phyloP scores from a whole-genome alignment of 176 grass and related monocot species.

The Guadua angustifolia region DNA sequence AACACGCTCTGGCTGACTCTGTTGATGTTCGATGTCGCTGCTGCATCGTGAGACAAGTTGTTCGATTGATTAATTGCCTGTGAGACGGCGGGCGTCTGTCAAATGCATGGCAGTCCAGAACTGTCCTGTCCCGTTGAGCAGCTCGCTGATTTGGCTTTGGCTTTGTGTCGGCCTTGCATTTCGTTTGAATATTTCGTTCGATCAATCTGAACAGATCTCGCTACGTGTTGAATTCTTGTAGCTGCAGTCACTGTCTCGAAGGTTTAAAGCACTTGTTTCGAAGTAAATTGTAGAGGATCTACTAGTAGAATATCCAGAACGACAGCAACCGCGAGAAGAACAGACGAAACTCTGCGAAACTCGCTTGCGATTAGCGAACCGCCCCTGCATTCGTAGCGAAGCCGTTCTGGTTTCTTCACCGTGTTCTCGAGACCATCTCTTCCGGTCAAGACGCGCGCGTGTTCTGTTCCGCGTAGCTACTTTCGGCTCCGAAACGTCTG shows the following conservation, averaged over 20 bases:
- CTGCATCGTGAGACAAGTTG: not conserved
- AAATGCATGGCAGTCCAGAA: not conserved
- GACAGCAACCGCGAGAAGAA: not conserved
- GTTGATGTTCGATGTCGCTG: not conserved
- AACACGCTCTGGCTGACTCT: not conserved
- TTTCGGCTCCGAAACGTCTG: not conserved
- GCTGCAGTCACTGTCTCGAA: not conserved
- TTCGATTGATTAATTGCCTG: not conserved
- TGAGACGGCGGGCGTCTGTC: not conserved
- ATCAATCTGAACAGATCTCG: not conserved
- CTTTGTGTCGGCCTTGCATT: not conserved
- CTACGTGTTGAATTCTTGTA: conserved; percentile 5
- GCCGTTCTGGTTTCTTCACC: not conserved
- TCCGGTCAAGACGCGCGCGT: not conserved
- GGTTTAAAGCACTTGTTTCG: not conserved
- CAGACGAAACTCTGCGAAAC: not conserved
- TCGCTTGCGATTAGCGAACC: not conserved
- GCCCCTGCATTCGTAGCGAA: not conserved
- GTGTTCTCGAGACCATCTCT: not conserved
- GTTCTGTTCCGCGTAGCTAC: not conserved
- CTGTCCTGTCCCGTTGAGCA: not conserved
- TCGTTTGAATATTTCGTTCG: not conserved
- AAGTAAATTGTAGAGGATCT: not conserved
- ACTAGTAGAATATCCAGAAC: not conserved
- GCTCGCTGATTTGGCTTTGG: not conserved